Percentiles rank a stretch among this genome's conserved stretches.
Evolutionary conservation across 176 grass and related monocot species (phyloP).

Genomic region (Pontederia paniculata): DNA sequence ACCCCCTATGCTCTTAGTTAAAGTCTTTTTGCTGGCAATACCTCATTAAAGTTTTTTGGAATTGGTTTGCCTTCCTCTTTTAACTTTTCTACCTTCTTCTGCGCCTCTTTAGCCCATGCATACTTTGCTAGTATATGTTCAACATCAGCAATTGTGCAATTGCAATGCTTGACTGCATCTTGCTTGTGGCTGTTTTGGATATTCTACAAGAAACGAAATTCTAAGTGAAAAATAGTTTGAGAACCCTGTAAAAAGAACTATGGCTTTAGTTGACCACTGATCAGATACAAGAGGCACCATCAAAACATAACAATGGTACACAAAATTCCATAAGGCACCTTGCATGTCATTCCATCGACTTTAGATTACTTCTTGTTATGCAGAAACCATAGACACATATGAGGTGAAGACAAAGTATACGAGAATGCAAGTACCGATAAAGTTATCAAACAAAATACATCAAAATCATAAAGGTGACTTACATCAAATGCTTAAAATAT

Average conservation of each 20-base stretch:
- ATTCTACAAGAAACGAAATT: slow-evolving; percentile 36
- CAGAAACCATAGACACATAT: too few relatives aligned
- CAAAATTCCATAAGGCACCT: not conserved
- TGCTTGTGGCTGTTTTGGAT: slow-evolving; percentile 58
- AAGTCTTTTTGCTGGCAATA: slow-evolving; percentile 6
- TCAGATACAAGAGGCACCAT: not conserved
- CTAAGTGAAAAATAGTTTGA: not conserved
- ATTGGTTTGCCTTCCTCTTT: slow-evolving; percentile 84
- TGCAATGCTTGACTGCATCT: slow-evolving; percentile 67
- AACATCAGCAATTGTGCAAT: slow-evolving; percentile 78
- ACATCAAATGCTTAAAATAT: too few relatives aligned
- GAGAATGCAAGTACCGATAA: too few relatives aligned
- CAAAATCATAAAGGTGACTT: too few relatives aligned
- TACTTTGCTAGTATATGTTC: slow-evolving; percentile 91
- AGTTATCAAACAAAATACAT: too few relatives aligned
- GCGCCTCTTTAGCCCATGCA: slow-evolving; percentile 81
- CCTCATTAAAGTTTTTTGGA: slow-evolving; percentile 68
- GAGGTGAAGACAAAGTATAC: too few relatives aligned
- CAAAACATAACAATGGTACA: not conserved
- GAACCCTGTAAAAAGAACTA: not conserved
- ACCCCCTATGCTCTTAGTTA: too few relatives aligned
- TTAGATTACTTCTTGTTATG: too few relatives aligned
- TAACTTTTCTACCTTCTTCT: slow-evolving; percentile 67
- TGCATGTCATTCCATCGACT: too few relatives aligned
- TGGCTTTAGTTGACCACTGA: too few relatives aligned